Evolutionary conservation across 2,329 filamentous ascomycete species (phyloP).

Genomic region (Ceratocystis papillata): DNA sequence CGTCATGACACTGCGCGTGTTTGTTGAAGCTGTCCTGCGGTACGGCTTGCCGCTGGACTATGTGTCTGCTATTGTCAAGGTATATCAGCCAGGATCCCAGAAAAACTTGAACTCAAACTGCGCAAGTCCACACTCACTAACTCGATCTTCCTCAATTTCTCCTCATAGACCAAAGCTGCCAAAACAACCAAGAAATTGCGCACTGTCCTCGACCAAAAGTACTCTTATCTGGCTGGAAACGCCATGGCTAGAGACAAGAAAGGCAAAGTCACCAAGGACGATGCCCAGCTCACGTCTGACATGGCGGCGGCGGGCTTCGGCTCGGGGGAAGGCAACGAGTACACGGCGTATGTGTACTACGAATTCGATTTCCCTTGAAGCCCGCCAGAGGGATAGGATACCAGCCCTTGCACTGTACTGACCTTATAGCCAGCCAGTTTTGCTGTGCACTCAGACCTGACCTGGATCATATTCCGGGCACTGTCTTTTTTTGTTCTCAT

Average conservation of each 20-base stretch:
- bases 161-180: conserved; percentile 37
- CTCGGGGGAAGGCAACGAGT: conserved; percentile 65
- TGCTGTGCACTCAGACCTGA: not conserved
- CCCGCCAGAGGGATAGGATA: not conserved
- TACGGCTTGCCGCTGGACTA: conserved; percentile 90
- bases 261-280: conserved; percentile 82
- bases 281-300: conserved; percentile 65
- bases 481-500: not conserved
- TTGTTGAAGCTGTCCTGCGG: conserved; percentile 94
- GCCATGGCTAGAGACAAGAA: conserved; percentile 91
- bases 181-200: conserved; percentile 74
- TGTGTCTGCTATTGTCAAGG: conserved; percentile 73
- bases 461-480: not conserved
- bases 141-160: too few relatives aligned
- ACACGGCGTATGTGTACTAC: conserved; percentile 95
- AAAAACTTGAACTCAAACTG: too few relatives aligned
- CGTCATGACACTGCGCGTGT: conserved; percentile 78
- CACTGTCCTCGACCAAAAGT: conserved; percentile 66
- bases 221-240: conserved; percentile 88
- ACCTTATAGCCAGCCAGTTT: not conserved
- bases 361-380: conserved; percentile 64
- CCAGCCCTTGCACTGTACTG: not conserved
- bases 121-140: too few relatives aligned
- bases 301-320: conserved; percentile 65
- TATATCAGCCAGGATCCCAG: conserved; percentile 36